phyloP scores from a whole-genome alignment of 2,329 filamentous ascomycete species.

The Pseudodiploospora longispora region DNA sequence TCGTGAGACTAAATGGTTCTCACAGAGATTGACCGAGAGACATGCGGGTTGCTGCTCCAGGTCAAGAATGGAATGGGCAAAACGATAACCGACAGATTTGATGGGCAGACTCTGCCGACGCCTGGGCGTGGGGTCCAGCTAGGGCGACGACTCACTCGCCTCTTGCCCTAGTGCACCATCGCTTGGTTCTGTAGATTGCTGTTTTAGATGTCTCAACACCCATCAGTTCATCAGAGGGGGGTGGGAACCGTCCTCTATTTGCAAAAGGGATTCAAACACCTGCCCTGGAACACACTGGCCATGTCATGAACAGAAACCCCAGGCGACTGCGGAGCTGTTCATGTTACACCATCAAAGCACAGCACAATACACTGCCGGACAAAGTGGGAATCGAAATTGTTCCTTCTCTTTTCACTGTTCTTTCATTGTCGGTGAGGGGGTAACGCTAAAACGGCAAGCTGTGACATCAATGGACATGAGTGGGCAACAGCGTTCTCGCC shows the following conservation, averaged over 20 bases:
- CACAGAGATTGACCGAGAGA: constrained; percentile 27
- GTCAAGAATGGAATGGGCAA: constrained; percentile 26
- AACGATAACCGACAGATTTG: constrained; percentile 18
- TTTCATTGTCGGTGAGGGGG: no score
- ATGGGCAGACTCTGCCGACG: constrained; percentile 12
- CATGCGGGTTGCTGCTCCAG: constrained; percentile 19
- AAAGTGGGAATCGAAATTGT: no score
- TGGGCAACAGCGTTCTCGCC: no score
- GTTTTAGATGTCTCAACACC: constrained; percentile 16
- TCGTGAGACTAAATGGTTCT: constrained; percentile 21
- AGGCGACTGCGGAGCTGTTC: no score
- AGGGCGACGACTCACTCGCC: constrained; percentile 8
- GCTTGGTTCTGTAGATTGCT: constrained; percentile 17
- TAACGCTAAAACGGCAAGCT: no score
- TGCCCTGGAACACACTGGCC: no score
- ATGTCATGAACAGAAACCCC: no score
- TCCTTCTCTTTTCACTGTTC: no score
- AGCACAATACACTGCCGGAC: no score
- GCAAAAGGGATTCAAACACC: no score
- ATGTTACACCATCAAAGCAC: no score
- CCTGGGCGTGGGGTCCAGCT: constrained; percentile 3
- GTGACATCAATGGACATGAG: no score
- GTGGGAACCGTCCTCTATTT: neutral
- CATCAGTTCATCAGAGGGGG: constrained; percentile 4
- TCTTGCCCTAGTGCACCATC: constrained; percentile 5